Base-by-base conservation (phyloP, 2,329 filamentous ascomycete genomes). In the Fusarium compactum region DNA sequence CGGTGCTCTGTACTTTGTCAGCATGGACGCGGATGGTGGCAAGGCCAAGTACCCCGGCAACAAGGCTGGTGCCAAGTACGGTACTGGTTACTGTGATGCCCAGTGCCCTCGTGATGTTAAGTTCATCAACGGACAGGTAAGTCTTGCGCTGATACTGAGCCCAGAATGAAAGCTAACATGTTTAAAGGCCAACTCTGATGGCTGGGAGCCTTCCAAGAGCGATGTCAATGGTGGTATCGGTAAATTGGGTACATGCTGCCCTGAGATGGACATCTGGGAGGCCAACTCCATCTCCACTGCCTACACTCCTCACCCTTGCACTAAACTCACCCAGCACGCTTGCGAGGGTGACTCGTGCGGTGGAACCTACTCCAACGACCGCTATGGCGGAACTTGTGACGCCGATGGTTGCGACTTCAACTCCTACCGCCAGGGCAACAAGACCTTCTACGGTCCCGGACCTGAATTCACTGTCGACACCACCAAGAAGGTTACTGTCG, bases 381-480 rank as follows among this genome's bases (percentile, higher is more conserved):
- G 90, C 67, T 91, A 91, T 76, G 81, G 75, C 27, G 89, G 90
- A 56, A 80, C 86, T 62, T 92, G 90, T 78, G 90, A 92, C 77
- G 87, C 89, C 67, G 89, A 91, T 74, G 90, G 90, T 43, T 92
- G 90, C 75, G 90, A 91, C 78, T 91, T 90, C 85, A 91, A 91
- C 85, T 77, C 85, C 41, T 92, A 87, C 86, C 89, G 90, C 77
- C 84, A 88, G 83, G 90, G 90, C 67, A 85, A 89, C 80, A 82
- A 82, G 64, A 81, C 80, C 78, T 92, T 91, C 83, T 92, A 88
- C 81, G 90, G 90, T 55, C 74, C 70, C n/a, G 80, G 80, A 53
- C 80, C 84, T 1, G 83, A 84, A 68, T 83, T 82, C 77, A 89
- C 81, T 53, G 81, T 92, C 71, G 86, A 91, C 77, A 90, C 89